Conservation (phyloP, 139 green algal species). For the Micractinium sp. region DNA sequence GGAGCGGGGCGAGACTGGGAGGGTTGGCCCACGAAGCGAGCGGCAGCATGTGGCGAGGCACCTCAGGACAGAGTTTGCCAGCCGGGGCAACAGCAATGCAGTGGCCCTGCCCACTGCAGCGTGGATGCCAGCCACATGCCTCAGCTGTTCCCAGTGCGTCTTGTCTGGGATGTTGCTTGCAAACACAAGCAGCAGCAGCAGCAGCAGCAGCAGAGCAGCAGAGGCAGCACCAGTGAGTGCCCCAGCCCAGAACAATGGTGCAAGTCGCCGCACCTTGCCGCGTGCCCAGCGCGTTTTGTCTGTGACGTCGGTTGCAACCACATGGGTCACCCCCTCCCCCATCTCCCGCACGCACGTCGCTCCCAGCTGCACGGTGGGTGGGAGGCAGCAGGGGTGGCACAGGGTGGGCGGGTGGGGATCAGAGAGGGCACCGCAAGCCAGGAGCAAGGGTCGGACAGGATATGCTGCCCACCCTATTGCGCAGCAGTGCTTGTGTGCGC, state of each 20-base stretch:
- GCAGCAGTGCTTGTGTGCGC: not conserved
- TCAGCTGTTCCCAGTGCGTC: too few species aligned
- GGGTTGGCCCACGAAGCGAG: not conserved
- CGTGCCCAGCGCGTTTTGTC: constrained; percentile 60
- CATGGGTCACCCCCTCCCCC: constrained; percentile 61
- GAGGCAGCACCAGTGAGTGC: too few species aligned
- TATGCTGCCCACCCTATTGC: not conserved
- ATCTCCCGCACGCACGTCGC: constrained; percentile 55
- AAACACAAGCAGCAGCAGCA: too few species aligned
- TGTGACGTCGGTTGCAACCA: constrained; percentile 66
- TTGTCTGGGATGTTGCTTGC: too few species aligned
- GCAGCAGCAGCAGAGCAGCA: too few species aligned
- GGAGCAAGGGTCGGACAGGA: too few species aligned
- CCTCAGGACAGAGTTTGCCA: too few species aligned
- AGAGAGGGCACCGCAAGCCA: not conserved
- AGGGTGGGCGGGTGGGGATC: not conserved
- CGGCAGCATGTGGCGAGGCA: too few species aligned
- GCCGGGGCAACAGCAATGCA: too few species aligned
- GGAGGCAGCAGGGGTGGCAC: not conserved
- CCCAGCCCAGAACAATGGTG: too few species aligned
- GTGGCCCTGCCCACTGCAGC: too few species aligned
- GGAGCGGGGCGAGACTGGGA: not conserved
- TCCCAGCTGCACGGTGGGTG: constrained; percentile 62
- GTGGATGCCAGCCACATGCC: too few species aligned
- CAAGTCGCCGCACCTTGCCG: not conserved